These are phyloP conservation scores for Orbilia javanica DNA, from an alignment of 2,329 filamentous ascomycete species.

Conservation along the genomic window DNA sequence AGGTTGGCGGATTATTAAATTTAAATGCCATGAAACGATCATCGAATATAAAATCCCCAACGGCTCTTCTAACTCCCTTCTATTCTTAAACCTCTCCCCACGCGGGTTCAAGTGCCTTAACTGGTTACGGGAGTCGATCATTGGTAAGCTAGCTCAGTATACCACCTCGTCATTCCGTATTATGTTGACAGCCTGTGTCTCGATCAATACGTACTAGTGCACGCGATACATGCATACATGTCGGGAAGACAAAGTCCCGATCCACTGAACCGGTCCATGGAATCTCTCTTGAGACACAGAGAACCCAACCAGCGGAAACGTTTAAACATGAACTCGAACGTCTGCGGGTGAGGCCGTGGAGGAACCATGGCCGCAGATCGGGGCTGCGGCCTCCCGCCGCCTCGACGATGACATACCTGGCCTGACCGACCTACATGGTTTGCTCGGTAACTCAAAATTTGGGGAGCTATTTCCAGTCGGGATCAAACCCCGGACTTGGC, in stretches of 20 bases:
- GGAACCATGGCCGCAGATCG: slow-evolving; percentile 9
- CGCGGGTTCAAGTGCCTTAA: not conserved
- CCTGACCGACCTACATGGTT: slow-evolving; percentile 17
- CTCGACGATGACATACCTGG: slow-evolving; percentile 30
- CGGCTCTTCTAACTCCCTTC: slow-evolving; percentile 12
- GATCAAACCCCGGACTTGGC: slow-evolving; percentile 22
- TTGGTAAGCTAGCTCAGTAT: slow-evolving; percentile 21
- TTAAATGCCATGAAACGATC: slow-evolving; percentile 1
- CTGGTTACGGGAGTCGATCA: not conserved
- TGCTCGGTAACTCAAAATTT: slow-evolving; percentile 12
- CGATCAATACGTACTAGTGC: slow-evolving; percentile 1
- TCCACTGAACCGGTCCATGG: not conserved
- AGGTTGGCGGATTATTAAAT: not conserved
- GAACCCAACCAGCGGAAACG: too few relatives aligned
- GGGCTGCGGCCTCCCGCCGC: slow-evolving; percentile 11
- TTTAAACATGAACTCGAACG: not conserved
- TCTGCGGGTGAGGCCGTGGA: not conserved
- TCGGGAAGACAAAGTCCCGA: not conserved
- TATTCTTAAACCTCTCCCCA: not conserved
- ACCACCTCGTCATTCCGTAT: slow-evolving; percentile 2
- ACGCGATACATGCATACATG: not conserved
- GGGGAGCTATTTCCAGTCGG: slow-evolving; percentile 20
- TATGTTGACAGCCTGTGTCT: not conserved
- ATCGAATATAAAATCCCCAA: slow-evolving; percentile 11
- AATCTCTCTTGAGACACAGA: not conserved